These are phyloP conservation scores for Seiridium unicorne DNA, from an alignment of 2,329 filamentous ascomycete species.

Conservation along the genomic window DNA sequence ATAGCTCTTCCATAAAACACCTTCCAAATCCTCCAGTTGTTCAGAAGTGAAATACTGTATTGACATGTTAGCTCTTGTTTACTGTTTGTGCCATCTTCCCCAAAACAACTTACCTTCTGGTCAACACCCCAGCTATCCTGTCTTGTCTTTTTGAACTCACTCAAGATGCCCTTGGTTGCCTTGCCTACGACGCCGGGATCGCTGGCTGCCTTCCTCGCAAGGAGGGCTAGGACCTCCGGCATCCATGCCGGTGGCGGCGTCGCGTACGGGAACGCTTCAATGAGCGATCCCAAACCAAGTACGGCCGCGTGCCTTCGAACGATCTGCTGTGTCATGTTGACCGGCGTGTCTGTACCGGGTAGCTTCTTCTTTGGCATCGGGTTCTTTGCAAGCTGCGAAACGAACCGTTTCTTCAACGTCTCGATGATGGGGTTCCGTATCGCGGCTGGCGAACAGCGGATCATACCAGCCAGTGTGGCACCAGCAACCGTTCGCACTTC, in stretches of 20 bases:
- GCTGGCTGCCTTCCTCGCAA: constrained; percentile 81
- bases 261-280: constrained; percentile 94
- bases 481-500: constrained; percentile 94
- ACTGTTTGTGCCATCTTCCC: not conserved
- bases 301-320: constrained; percentile 87
- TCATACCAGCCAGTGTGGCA: constrained; percentile 93
- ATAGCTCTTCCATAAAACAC: constrained; percentile 99
- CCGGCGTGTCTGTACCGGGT: constrained; percentile 65
- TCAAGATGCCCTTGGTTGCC: constrained; percentile 88
- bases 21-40: constrained; percentile 91
- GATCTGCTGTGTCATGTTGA: constrained; percentile 73
- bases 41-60: constrained; percentile 78
- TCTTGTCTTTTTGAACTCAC: constrained; percentile 98
- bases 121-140: constrained; percentile 99
- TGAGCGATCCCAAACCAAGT: constrained; percentile 82
- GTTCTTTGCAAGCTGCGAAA: constrained; percentile 73
- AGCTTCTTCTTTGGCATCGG: constrained; percentile 76
- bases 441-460: constrained; percentile 82
- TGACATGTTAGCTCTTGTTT: constrained; percentile 23
- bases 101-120: constrained; percentile 71
- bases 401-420: constrained; percentile 76
- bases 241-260: constrained; percentile 92
- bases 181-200: constrained; percentile 93
- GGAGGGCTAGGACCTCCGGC: constrained; percentile 82
- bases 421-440: constrained; percentile 78